These are phyloP conservation scores for Aspergillus flavus DNA, from an alignment of 2,329 filamentous ascomycete genomes.

Conservation along the genomic window DNA sequence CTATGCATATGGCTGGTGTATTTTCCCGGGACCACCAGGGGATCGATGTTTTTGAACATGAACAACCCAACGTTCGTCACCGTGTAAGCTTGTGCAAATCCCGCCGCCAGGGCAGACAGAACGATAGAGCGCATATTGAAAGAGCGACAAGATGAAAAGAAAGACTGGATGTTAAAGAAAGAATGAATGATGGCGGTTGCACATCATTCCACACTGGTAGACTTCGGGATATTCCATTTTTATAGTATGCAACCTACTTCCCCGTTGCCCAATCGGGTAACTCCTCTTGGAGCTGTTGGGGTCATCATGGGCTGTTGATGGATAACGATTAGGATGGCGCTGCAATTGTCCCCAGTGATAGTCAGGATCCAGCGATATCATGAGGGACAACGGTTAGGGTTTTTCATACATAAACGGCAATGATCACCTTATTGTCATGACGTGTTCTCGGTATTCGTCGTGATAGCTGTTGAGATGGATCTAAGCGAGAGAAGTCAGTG, in stretches of 20 bases:
- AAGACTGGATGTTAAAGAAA: not conserved
- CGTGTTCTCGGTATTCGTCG: not conserved
- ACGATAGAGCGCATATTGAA: conserved; percentile 1
- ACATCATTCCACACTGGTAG: not conserved
- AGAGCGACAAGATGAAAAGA: not conserved
- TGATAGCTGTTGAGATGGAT: conserved; percentile 1
- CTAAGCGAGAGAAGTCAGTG: not conserved
- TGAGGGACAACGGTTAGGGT: not conserved
- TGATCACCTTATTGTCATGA: not conserved
- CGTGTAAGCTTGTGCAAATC: conserved; percentile 19
- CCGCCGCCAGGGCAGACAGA: conserved; percentile 14
- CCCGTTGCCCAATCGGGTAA: too few species aligned
- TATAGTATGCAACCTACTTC: not conserved
- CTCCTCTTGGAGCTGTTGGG: not conserved
- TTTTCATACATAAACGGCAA: not conserved
- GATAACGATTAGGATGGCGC: not conserved
- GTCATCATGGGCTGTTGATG: not conserved
- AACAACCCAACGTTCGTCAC: conserved; percentile 15
- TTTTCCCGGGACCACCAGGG: conserved; percentile 16
- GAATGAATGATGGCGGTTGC: not conserved
- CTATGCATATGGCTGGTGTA: conserved; percentile 24
- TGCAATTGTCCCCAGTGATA: not conserved
- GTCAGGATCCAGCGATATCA: not conserved
- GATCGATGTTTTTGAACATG: conserved; percentile 23
- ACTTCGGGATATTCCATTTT: not conserved